phyloP scores from a whole-genome alignment of 139 green algal genomes.

The Diplosphaera chodatii region DNA sequence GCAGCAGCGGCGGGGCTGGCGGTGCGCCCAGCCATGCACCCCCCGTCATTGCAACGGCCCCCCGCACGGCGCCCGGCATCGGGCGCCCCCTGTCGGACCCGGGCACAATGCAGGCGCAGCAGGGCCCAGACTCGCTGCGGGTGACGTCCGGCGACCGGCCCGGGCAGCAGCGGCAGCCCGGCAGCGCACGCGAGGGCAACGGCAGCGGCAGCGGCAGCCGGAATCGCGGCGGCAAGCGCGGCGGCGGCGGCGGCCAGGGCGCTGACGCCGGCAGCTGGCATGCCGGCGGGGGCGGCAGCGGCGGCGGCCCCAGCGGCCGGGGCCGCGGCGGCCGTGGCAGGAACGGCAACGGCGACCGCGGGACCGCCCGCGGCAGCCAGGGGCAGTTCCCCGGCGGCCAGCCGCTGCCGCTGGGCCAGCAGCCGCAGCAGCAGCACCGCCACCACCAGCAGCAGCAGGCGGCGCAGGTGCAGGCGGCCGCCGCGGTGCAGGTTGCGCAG shows the following conservation, averaged over 20 bases:
- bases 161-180: not conserved
- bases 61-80: not conserved
- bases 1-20: conserved; percentile 12
- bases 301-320: not conserved
- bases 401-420: not conserved
- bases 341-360: not conserved
- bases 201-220: conserved; percentile 15
- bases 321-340: conserved; percentile 8
- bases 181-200: not conserved
- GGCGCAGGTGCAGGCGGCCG: too few relatives aligned
- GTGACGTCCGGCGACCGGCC: not conserved
- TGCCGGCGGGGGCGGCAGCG: too few relatives aligned
- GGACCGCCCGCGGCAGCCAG: conserved; percentile 1
- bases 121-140: not conserved
- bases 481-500: too few relatives aligned
- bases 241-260: conserved; percentile 14
- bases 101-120: not conserved
- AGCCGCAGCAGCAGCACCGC: conserved; percentile 1
- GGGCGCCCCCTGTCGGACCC: not conserved
- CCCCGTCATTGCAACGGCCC: not conserved
- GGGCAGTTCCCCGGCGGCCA: conserved; percentile 3
- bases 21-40: conserved; percentile 1
- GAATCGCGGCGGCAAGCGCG: conserved; percentile 5
- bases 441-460: not conserved
- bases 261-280: not conserved